phyloP scores from a whole-genome alignment of 2,329 filamentous ascomycete genomes.

The Dothideomycetes sp. region DNA sequence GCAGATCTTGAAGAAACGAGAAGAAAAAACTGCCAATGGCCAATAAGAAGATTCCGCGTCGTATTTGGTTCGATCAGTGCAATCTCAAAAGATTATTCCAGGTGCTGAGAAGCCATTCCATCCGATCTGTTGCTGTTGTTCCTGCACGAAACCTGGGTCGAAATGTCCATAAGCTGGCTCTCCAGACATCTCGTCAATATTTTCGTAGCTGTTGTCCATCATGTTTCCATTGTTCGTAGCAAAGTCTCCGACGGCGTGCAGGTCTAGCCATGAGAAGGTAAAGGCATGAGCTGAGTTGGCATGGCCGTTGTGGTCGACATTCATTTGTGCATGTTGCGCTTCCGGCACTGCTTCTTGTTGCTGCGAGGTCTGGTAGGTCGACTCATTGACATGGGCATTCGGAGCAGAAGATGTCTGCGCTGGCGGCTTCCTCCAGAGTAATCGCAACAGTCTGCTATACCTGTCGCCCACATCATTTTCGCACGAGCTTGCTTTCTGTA shows the following conservation, averaged over 20 bases:
- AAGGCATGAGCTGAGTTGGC: conserved; percentile 37
- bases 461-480: conserved; percentile 52
- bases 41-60: too few species aligned
- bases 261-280: conserved; percentile 54
- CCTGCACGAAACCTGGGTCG: conserved; percentile 22
- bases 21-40: not conserved
- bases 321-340: conserved; percentile 26
- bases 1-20: conserved; percentile 17
- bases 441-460: conserved; percentile 51
- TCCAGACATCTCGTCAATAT: conserved; percentile 22
- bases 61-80: too few species aligned
- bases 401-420: conserved; percentile 7
- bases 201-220: conserved; percentile 22
- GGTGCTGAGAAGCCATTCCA: conserved; percentile 21
- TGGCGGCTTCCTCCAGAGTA: conserved; percentile 46
- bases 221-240: conserved; percentile 27
- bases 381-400: conserved; percentile 12
- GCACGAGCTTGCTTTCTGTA: conserved; percentile 50
- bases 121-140: conserved; percentile 17
- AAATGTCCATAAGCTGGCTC: conserved; percentile 22
- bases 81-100: conserved; percentile 21
- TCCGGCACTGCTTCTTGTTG: conserved; percentile 17
- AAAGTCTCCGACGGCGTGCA: conserved; percentile 52
- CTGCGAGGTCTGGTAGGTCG: not conserved
- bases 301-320: conserved; percentile 20